These are phyloP conservation scores for Ustilago lituana DNA, from an alignment of 1,284 basidiomycete genomes.

Conservation along the genomic window DNA sequence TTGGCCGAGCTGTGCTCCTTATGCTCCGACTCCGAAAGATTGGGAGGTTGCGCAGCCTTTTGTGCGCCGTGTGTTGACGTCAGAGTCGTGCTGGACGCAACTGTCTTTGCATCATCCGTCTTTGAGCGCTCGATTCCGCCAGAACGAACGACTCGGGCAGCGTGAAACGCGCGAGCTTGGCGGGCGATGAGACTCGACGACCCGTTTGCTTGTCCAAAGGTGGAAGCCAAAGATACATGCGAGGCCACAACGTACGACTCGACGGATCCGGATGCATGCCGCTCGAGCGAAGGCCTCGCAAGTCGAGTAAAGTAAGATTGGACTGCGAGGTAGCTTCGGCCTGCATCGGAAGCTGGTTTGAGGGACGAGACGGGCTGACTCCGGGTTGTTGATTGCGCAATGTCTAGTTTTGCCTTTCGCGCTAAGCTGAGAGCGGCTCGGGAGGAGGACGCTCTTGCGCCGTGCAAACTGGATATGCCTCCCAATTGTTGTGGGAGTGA, in stretches of 20 bases:
- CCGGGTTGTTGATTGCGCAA: not conserved
- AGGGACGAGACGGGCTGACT: no score
- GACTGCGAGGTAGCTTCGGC: constrained; percentile 22
- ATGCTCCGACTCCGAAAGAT: not conserved
- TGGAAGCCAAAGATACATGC: not conserved
- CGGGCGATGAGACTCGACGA: not conserved
- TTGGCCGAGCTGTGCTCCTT: not conserved
- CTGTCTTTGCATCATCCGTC: not conserved
- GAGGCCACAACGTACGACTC: not conserved
- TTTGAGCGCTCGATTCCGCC: not conserved
- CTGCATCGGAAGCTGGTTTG: not conserved
- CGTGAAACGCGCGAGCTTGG: constrained; percentile 26
- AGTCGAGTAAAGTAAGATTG: constrained; percentile 24
- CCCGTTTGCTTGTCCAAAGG: no score
- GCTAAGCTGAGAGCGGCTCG: no score
- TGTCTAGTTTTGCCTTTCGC: no score
- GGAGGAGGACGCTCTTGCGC: not conserved
- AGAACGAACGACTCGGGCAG: not conserved
- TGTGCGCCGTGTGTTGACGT: no score
- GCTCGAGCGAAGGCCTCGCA: not conserved
- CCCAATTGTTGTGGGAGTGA: not conserved
- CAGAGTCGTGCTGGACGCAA: no score
- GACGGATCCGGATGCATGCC: not conserved
- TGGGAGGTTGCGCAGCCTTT: not conserved
- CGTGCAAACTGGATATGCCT: no score